phyloP scores from a whole-genome alignment of 352 stramenopile species.

The Phytophthora chlamydospora region DNA sequence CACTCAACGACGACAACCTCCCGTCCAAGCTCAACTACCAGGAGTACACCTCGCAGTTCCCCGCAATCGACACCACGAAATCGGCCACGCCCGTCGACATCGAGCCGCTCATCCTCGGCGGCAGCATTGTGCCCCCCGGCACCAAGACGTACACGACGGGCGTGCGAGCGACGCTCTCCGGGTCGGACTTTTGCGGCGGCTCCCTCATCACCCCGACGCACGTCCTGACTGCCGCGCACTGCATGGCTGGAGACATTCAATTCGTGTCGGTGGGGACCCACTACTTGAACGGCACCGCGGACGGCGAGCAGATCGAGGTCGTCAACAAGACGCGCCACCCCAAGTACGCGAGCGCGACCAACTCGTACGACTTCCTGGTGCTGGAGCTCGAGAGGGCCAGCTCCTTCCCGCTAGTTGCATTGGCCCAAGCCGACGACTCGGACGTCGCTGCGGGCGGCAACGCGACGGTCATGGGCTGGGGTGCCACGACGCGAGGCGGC shows the following conservation, averaged over 20 bases:
- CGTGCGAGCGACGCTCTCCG: slow-evolving; percentile 39
- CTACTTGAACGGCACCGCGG: slow-evolving; percentile 45
- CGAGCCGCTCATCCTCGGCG: slow-evolving; percentile 48
- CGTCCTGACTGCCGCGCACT: slow-evolving; percentile 72
- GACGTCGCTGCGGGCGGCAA: slow-evolving; percentile 29
- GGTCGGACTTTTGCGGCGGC: slow-evolving; percentile 56
- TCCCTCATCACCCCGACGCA: slow-evolving; percentile 70
- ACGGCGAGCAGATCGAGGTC: slow-evolving; percentile 60
- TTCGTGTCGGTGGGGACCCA: slow-evolving; percentile 65
- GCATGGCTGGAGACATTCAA: slow-evolving; percentile 43
- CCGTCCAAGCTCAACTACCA: slow-evolving; percentile 37
- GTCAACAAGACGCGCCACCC: slow-evolving; percentile 56
- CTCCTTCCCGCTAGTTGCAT: slow-evolving; percentile 42
- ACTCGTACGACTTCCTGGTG: slow-evolving; percentile 65
- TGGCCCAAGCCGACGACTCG: slow-evolving; percentile 37
- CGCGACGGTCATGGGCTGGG: slow-evolving; percentile 55
- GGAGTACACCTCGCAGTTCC: slow-evolving; percentile 34
- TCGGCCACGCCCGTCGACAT: slow-evolving; percentile 24
- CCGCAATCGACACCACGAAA: slow-evolving; percentile 6
- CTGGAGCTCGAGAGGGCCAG: slow-evolving; percentile 51
- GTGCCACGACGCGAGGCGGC: slow-evolving; percentile 28
- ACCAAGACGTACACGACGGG: slow-evolving; percentile 61
- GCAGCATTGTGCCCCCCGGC: slow-evolving; percentile 43
- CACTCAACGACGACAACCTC: slow-evolving; percentile 18
- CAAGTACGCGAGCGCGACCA: slow-evolving; percentile 42